These are phyloP conservation scores for Thamnidium elegans DNA, from an alignment of 192 early-diverging fungal species.

Conservation along the genomic window DNA sequence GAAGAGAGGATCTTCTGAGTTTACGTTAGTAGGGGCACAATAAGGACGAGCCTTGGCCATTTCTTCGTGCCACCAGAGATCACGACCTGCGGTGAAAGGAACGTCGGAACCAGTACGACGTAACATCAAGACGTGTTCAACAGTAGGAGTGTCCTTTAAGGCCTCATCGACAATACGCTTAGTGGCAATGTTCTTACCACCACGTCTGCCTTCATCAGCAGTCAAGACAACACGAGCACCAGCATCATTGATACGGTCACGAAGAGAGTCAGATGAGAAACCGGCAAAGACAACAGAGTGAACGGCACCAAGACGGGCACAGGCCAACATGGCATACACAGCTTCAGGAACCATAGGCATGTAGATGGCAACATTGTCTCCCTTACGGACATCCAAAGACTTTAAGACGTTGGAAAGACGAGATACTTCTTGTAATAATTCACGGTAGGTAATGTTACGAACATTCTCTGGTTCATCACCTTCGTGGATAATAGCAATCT, in stretches of 20 bases:
- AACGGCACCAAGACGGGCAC: slow-evolving; percentile 87
- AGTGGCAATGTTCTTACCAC: slow-evolving; percentile 82
- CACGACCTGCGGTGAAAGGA: slow-evolving; percentile 71
- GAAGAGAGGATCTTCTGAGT: slow-evolving; percentile 91
- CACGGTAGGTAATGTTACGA: slow-evolving; percentile 78
- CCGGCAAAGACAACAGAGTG: slow-evolving; percentile 98
- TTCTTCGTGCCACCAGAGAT: slow-evolving; percentile 97
- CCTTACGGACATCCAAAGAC: slow-evolving; percentile 82
- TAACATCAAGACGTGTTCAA: slow-evolving; percentile 86
- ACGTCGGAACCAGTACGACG: slow-evolving; percentile 85
- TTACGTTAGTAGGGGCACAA: slow-evolving; percentile 83
- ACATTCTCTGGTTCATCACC: slow-evolving; percentile 83
- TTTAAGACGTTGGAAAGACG: slow-evolving; percentile 83
- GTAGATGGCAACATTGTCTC: slow-evolving; percentile 94
- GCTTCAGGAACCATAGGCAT: slow-evolving; percentile 98
- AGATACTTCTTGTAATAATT: slow-evolving; percentile 81
- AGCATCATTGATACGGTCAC: slow-evolving; percentile 88
- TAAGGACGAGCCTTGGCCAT: slow-evolving; percentile 77
- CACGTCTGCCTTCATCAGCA: slow-evolving; percentile 91
- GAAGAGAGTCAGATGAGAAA: slow-evolving; percentile 89
- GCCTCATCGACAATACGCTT: slow-evolving; percentile 96
- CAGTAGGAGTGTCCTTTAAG: slow-evolving; percentile 68
- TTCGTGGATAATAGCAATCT: slow-evolving; percentile 85
- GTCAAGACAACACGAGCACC: slow-evolving; percentile 82
- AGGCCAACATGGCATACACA: slow-evolving; percentile 88